phyloP scores from a whole-genome alignment of 2,329 filamentous ascomycete genomes.

The Zymoseptoria pseudotritici region DNA sequence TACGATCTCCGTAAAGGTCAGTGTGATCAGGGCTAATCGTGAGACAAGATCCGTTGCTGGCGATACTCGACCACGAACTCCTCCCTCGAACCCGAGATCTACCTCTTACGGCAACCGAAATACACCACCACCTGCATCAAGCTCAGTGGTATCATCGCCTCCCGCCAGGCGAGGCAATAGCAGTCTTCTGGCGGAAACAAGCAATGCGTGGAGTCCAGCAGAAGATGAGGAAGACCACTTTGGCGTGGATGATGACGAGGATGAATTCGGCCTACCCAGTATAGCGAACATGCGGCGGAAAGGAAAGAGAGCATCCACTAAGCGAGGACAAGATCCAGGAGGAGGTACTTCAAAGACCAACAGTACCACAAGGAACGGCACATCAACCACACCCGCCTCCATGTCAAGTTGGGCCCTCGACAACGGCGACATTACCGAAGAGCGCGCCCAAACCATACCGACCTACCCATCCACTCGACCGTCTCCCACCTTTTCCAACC shows the following conservation, averaged over 20 bases:
- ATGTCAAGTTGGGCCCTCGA: constrained; percentile 54
- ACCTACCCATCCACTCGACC: constrained; percentile 85
- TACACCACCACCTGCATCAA: constrained; percentile 47
- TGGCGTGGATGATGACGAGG: constrained; percentile 77
- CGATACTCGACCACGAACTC: constrained; percentile 63
- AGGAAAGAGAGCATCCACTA: constrained; percentile 40
- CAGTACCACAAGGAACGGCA: background rate
- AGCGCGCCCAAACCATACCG: constrained; percentile 61
- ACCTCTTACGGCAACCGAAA: constrained; percentile 39
- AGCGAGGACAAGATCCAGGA: constrained; percentile 41
- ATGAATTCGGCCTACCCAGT: constrained; percentile 91
- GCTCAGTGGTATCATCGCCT: constrained; percentile 48
- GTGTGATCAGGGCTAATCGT: background rate
- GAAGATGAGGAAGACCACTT: constrained; percentile 68
- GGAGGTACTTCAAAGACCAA: constrained; percentile 9
- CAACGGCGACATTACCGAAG: constrained; percentile 90
- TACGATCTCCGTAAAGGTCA: constrained; percentile 37
- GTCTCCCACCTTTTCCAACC: constrained; percentile 55
- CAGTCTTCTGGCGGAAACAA: constrained; percentile 71
- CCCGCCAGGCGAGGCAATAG: constrained; percentile 65
- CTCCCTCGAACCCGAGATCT: constrained; percentile 51
- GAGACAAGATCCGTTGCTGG: constrained; percentile 19
- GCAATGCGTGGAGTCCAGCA: constrained; percentile 70
- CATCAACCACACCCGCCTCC: constrained; percentile 5
- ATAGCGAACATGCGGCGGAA: constrained; percentile 84